phyloP scores from a whole-genome alignment of 2,329 filamentous ascomycete species.

The Emmonsiellopsis sp. region DNA sequence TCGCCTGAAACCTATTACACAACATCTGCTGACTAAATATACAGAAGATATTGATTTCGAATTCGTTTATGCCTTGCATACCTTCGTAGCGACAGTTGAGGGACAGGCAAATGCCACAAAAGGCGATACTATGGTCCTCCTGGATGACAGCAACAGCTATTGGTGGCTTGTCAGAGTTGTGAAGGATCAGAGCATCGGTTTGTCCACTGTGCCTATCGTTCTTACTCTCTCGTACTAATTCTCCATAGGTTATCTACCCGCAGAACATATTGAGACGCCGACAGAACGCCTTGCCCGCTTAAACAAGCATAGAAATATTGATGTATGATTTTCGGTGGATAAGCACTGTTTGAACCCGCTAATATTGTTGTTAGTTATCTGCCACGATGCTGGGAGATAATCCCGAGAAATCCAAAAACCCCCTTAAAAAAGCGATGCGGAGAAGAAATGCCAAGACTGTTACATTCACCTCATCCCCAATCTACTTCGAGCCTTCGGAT shows the following conservation, averaged over 20 bases:
- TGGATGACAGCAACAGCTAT: slow-evolving; percentile 98
- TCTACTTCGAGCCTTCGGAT: slow-evolving; percentile 76
- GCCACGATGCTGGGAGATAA: slow-evolving; percentile 64
- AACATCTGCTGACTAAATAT: slow-evolving; percentile 55
- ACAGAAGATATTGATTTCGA: slow-evolving; percentile 99
- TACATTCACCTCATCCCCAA: slow-evolving; percentile 68
- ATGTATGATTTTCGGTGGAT: slow-evolving; percentile 50
- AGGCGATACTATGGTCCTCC: slow-evolving; percentile 94
- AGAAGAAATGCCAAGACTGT: slow-evolving; percentile 77
- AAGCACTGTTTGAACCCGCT: neutral
- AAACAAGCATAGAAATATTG: slow-evolving; percentile 97
- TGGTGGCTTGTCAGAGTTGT: slow-evolving; percentile 98
- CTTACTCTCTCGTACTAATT: slow-evolving; percentile 14
- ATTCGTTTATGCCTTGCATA: slow-evolving; percentile 96
- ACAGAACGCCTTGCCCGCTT: slow-evolving; percentile 86
- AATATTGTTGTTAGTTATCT: slow-evolving; percentile 44
- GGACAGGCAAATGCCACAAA: slow-evolving; percentile 97
- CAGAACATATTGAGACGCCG: slow-evolving; percentile 96
- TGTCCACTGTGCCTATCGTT: slow-evolving; percentile 14
- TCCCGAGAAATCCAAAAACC: slow-evolving; percentile 70
- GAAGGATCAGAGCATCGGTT: slow-evolving; percentile 90
- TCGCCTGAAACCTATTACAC: neutral
- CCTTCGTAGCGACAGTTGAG: slow-evolving; percentile 94
- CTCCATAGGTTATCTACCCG: slow-evolving; percentile 73
- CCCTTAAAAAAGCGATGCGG: slow-evolving; percentile 74